These are phyloP conservation scores for Pseudogymnoascus sp. DNA, from an alignment of 2,329 filamentous ascomycete species.

Conservation along the genomic window DNA sequence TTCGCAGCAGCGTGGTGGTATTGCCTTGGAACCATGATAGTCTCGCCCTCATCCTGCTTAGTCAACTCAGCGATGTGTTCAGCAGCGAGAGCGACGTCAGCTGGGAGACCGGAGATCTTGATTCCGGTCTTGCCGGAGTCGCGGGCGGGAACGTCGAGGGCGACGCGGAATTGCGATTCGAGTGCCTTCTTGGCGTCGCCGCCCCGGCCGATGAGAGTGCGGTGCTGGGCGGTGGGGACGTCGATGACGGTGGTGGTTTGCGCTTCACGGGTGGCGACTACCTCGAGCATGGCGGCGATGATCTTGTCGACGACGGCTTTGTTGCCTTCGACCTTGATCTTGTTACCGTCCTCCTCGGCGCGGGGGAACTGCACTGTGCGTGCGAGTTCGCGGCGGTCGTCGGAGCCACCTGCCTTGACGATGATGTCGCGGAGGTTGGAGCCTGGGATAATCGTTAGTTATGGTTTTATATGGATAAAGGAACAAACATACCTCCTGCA, in stretches of 20 bases:
- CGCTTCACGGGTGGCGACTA: conserved; percentile 75
- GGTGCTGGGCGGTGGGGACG: conserved; percentile 82
- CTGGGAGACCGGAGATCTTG: conserved; percentile 72
- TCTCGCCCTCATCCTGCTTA: conserved; percentile 83
- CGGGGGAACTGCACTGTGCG: conserved; percentile 93
- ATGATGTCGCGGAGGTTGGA: conserved; percentile 81
- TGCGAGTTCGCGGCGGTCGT: conserved; percentile 73
- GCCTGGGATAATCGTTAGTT: conserved; percentile 47
- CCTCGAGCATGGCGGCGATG: conserved; percentile 67
- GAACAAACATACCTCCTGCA: conserved; percentile 58
- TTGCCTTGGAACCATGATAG: conserved; percentile 70
- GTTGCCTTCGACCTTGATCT: conserved; percentile 81
- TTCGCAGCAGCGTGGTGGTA: conserved; percentile 80
- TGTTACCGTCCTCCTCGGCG: conserved; percentile 70
- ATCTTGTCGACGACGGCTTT: conserved; percentile 83
- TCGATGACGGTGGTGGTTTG: conserved; percentile 73
- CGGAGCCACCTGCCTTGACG: conserved; percentile 76
- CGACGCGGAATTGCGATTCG: conserved; percentile 77
- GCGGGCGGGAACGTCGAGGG: conserved; percentile 85
- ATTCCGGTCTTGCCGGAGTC: conserved; percentile 75
- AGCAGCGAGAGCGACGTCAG: conserved; percentile 77
- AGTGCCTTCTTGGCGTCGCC: conserved; percentile 79
- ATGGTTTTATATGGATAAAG: background rate
- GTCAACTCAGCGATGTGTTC: conserved; percentile 69
- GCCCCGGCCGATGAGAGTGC: conserved; percentile 81